Base-by-base conservation (phyloP, 805 yeast species). In the Yarrowia sp. region DNA sequence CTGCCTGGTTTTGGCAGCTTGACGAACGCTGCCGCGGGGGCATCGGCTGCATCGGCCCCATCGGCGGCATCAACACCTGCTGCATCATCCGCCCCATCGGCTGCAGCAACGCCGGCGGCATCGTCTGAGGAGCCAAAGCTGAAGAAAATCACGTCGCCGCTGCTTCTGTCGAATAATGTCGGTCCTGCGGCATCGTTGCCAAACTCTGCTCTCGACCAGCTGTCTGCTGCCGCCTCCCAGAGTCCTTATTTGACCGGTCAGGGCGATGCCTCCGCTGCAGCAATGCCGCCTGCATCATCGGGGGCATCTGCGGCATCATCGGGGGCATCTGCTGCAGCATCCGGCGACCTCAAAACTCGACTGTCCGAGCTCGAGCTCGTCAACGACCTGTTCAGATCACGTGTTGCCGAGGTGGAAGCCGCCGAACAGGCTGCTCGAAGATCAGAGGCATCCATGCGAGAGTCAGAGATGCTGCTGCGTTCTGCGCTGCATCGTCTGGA, bases 301-400 rank as follows among this genome's bases (percentile, higher is more conserved):
- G 28, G 8, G 31, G 28, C 28, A 3, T 13, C 28, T 3, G 28
- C 31, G 31, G 28, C 47, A 22, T n/a, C 47, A 42, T 22, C 36
- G 42, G 32, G 22, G n/a, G 32, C 65, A n/a, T 10, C 47, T n/a
- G 39, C 53, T 13, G 42, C 67, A 9, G 80, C 77, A 41, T 70
- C 76, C 18, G 77, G 78, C 38, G 78, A 75, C 63, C 77, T 92
- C 68, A 84, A 85, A 68, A 90, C 97, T 0, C 81, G 96, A 66
- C 90, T 92, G 22, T 84, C 89, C 11, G 98, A 93, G 74, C 81
- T 93, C 67, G 98, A 93, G 74, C 80, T 92, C 47, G 96, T 93
- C 44, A 92, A 92, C 71, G 98, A 92, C 73, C 78, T 93, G 66
- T 90, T 91, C 78, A 84, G 90, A 70, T 84, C 93, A 7, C 84